phyloP scores from a whole-genome alignment of 2,329 filamentous ascomycete species.

The Cordyceps cateniannulata region DNA sequence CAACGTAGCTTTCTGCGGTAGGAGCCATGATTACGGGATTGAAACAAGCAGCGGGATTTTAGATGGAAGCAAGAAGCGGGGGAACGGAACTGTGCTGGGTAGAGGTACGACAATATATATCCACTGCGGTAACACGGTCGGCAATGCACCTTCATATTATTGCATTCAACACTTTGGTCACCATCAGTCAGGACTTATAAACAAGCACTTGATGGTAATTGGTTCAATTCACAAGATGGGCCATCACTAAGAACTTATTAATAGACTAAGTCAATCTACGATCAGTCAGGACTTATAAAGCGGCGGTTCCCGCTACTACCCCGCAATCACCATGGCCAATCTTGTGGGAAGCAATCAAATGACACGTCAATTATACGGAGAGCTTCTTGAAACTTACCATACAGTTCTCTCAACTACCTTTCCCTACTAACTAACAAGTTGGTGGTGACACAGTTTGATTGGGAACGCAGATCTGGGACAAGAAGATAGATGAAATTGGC shows the following conservation, averaged over 20 bases:
- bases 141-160: not conserved
- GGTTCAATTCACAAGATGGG: not conserved
- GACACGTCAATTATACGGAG: too few relatives aligned
- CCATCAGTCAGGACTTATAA: not conserved
- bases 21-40: not conserved
- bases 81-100: not conserved
- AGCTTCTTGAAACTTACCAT: too few relatives aligned
- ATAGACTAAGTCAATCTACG: too few relatives aligned
- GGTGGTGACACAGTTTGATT: too few relatives aligned
- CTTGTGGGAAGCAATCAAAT: too few relatives aligned
- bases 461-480: too few relatives aligned
- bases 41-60: not conserved
- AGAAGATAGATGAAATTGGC: too few relatives aligned
- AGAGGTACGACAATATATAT: not conserved
- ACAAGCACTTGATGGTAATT: not conserved
- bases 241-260: too few relatives aligned
- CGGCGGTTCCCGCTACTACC: not conserved
- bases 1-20: conserved; percentile 18
- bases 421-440: too few relatives aligned
- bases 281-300: conserved; percentile 1
- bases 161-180: not conserved
- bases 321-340: too few relatives aligned
- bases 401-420: too few relatives aligned
- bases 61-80: not conserved
- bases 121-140: not conserved